Evolutionary conservation across 768 basidiomycete species (phyloP).

Genomic region (Pilatotrama ljubarskyi): DNA sequence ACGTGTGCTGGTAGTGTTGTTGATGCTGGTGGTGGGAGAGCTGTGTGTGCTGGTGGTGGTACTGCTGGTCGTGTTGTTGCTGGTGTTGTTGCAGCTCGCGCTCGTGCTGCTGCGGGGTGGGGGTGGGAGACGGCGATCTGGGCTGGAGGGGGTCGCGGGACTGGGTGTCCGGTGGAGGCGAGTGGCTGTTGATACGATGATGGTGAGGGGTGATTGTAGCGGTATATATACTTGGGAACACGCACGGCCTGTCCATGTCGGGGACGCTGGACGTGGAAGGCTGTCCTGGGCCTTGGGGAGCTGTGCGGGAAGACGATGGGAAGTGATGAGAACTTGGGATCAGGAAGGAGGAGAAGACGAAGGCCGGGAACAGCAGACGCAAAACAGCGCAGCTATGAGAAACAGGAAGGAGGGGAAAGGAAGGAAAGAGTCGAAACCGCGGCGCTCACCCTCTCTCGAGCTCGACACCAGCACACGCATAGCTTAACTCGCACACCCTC

Average conservation of each 20-base stretch:
- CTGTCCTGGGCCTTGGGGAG: slow-evolving; percentile 26
- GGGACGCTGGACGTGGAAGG: slow-evolving; percentile 20
- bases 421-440: neutral
- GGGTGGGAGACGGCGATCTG: slow-evolving; percentile 13
- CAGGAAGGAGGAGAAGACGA: slow-evolving; percentile 19
- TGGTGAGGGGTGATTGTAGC: slow-evolving; percentile 20
- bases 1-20: slow-evolving; percentile 4
- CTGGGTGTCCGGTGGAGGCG: slow-evolving; percentile 16
- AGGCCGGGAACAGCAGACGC: neutral
- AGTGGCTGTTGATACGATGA: slow-evolving; percentile 23
- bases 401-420: neutral
- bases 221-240: slow-evolving; percentile 24
- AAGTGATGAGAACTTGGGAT: slow-evolving; percentile 26
- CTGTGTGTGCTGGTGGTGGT: neutral
- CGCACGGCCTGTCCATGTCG: slow-evolving; percentile 27
- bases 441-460: slow-evolving; percentile 15
- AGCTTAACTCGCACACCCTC: neutral
- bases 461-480: slow-evolving; percentile 20
- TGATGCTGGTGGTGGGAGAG: slow-evolving; percentile 1
- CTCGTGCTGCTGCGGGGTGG: neutral
- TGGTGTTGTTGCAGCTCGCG: neutral
- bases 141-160: slow-evolving; percentile 11
- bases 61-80: neutral
- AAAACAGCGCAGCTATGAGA: neutral
- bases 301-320: slow-evolving; percentile 29